phyloP scores from a whole-genome alignment of 352 stramenopile genomes.

The Globisporangium cederbergense region DNA sequence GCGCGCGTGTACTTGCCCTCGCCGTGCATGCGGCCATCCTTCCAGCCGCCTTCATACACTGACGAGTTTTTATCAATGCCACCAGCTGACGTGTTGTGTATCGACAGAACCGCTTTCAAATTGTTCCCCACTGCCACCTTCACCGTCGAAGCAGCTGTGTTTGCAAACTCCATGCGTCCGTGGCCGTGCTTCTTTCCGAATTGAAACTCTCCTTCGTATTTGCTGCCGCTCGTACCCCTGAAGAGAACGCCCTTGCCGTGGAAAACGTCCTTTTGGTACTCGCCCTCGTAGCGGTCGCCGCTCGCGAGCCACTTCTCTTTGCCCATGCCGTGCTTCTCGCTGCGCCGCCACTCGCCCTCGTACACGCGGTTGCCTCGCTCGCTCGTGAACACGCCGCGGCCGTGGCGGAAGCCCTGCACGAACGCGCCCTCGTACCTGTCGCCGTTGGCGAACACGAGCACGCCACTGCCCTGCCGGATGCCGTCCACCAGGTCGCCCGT shows the following conservation, averaged over 20 bases:
- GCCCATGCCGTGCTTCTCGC: slow-evolving; percentile 45
- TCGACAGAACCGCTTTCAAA: slow-evolving; percentile 10
- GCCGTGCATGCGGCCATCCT: slow-evolving; percentile 63
- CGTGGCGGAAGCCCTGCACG: slow-evolving; percentile 50
- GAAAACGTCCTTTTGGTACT: slow-evolving; percentile 51
- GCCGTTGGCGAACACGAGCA: slow-evolving; percentile 57
- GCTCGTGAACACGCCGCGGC: slow-evolving; percentile 50
- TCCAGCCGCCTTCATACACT: slow-evolving; percentile 60
- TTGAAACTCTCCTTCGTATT: slow-evolving; percentile 62
- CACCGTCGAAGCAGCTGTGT: no score
- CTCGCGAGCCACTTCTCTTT: slow-evolving; percentile 53
- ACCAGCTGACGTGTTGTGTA: not conserved
- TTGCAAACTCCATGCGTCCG: slow-evolving; percentile 60
- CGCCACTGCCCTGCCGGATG: slow-evolving; percentile 48
- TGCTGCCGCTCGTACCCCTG: slow-evolving; percentile 33
- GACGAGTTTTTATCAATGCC: slow-evolving; percentile 6
- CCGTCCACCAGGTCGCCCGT: slow-evolving; percentile 50
- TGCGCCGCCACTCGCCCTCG: slow-evolving; percentile 58
- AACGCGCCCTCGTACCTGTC: slow-evolving; percentile 73
- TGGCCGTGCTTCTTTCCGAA: slow-evolving; percentile 46
- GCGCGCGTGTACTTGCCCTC: slow-evolving; percentile 56
- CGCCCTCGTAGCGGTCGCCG: slow-evolving; percentile 62
- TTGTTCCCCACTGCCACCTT: not conserved
- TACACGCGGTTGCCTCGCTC: slow-evolving; percentile 45
- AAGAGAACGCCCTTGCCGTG: slow-evolving; percentile 53